Percentiles rank a stretch among this genome's conserved stretches.
Conservation (phyloP, 345 rosid species). For the Barbarea vulgaris region DNA sequence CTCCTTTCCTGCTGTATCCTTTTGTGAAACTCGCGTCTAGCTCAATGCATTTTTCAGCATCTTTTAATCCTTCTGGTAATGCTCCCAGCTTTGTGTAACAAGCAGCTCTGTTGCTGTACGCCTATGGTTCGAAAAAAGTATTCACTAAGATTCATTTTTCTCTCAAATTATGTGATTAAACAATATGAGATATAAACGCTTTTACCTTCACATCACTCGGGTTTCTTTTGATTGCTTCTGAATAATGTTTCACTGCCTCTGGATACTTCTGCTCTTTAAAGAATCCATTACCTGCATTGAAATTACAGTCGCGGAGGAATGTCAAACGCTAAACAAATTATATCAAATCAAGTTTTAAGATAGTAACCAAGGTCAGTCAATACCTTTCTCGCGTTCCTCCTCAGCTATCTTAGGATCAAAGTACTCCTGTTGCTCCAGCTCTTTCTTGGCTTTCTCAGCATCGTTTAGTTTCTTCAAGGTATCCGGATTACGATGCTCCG, state of each 20-base stretch:
- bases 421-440: conserved; percentile 84
- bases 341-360: not conserved
- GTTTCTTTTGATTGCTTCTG: conserved; percentile 85
- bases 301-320: not conserved
- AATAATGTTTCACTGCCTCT: conserved; percentile 86
- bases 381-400: conserved; percentile 98
- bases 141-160: not conserved
- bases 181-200: not conserved
- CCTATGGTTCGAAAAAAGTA: conserved; percentile 40
- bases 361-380: not conserved
- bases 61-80: conserved; percentile 91
- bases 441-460: conserved; percentile 92
- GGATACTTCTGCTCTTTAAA: conserved; percentile 94
- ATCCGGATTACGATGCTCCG: conserved; percentile 97
- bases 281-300: conserved; percentile 67
- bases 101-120: conserved; percentile 95
- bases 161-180: not conserved
- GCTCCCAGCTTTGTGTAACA: conserved; percentile 95
- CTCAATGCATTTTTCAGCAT: conserved; percentile 96
- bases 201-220: conserved; percentile 74
- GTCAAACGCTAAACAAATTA: not conserved
- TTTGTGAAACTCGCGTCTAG: conserved; percentile 87
- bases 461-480: conserved; percentile 91
- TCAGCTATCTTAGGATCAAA: conserved; percentile 92
- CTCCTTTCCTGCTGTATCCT: conserved; percentile 94